These are phyloP conservation scores for Claviceps sp. DNA, from an alignment of 2,329 filamentous ascomycete genomes.

Conservation along the genomic window DNA sequence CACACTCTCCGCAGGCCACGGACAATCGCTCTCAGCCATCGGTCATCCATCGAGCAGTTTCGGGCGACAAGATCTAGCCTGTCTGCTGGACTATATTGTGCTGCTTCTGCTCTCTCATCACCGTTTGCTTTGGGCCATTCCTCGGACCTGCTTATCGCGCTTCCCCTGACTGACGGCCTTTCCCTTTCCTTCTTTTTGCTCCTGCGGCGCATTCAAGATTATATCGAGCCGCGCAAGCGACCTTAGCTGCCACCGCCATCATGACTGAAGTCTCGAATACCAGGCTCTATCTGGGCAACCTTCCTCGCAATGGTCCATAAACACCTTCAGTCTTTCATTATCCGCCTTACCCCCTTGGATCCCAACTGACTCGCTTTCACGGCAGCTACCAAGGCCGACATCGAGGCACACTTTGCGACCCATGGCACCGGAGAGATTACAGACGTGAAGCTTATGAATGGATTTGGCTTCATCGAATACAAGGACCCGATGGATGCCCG, in stretches of 20 bases:
- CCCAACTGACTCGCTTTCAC: constrained; percentile 31
- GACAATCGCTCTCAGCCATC: not conserved
- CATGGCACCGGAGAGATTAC: constrained; percentile 96
- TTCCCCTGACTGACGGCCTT: not conserved
- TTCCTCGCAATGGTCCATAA: constrained; percentile 76
- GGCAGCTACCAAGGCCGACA: constrained; percentile 88
- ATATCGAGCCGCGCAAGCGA: not conserved
- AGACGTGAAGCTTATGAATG: constrained; percentile 99
- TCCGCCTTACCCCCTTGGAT: constrained; percentile 12
- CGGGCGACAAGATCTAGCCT: not conserved
- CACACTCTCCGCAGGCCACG: not conserved
- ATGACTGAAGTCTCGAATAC: constrained; percentile 84
- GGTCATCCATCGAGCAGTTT: not conserved
- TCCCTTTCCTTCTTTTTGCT: not conserved
- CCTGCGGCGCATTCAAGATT: constrained; percentile 3
- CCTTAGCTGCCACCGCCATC: constrained; percentile 19
- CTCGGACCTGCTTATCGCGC: constrained; percentile 1
- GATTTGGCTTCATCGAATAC: constrained; percentile 99
- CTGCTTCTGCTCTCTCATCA: not conserved
- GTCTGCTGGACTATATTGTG: not conserved
- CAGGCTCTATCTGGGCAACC: constrained; percentile 92
- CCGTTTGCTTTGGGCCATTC: not conserved
- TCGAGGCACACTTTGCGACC: constrained; percentile 88
- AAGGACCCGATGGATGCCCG: constrained; percentile 96
- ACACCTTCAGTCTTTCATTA: constrained; percentile 8